Base-by-base conservation (phyloP, 78 protist genomes). In the Diacronema lutheri region DNA sequence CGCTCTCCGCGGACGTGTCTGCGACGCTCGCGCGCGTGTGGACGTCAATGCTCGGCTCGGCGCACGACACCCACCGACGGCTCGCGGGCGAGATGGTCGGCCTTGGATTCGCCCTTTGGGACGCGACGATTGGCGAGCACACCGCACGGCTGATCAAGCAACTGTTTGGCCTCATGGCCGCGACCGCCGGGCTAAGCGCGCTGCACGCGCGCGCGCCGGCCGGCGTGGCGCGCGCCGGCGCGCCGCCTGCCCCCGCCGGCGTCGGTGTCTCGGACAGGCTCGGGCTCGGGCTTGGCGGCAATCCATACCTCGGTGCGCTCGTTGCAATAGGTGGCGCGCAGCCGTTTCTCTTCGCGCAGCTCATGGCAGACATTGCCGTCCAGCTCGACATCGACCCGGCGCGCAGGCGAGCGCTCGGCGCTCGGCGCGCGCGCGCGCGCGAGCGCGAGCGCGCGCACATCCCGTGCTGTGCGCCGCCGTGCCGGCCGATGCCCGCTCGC, bases 1-100 rank as follows among this genome's bases (percentile, higher is more conserved):
- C 55, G 29, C 71, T 66, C 40, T 33, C 0, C 26, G 9, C 40
- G 68, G 44, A 21, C 20, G 25, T 83, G 29, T 5, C 14, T 12
- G 11, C 31, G 5, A 7, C 11, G 31, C 58, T 71, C 21, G 58
- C 16, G 19, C 1, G 1, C 20, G 14, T 7, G 41, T 56, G 41
- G 26, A 5, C 21, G 31, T 20, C 26, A 20, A 29, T 71, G n/a
- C 23, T 84, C 14, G 68, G 69, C 10, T 23, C 25, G 25, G n/a
- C 71, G 4, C 13, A 25, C 62, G 87, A 46, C 7, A 10, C 0
- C 40, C 62, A 33, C 5, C 82, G 60, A 55, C 19, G 44, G 35
- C 31, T 37, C 35, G 81, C 81, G 3, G 81, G 79, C 31, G 87
- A 84, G 50, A 61, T 77, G 46, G 60, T 84, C 25, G 60, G 50